These are phyloP conservation scores for Anisodus tanguticus DNA, from an alignment of 257 asterid species.

Conservation along the genomic window DNA sequence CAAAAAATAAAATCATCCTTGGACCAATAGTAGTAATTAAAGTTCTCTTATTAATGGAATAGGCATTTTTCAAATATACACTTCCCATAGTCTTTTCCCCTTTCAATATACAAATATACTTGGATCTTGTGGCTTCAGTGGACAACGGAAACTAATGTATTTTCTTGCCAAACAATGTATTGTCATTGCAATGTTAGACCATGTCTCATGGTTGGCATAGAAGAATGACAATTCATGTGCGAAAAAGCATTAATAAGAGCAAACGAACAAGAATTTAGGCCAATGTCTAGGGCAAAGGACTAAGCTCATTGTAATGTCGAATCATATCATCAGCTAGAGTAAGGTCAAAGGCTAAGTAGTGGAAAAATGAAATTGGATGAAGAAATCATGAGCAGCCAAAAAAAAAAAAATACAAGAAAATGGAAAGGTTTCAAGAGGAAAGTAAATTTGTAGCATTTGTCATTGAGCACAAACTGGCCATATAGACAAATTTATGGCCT, in stretches of 20 bases:
- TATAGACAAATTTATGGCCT: constrained; percentile 31
- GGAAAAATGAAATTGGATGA: background rate
- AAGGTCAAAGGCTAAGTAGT: constrained; percentile 26
- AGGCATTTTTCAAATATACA: background rate
- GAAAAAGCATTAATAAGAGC: background rate
- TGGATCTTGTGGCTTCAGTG: background rate
- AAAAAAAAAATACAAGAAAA: constrained; percentile 1
- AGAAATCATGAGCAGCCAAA: constrained; percentile 6
- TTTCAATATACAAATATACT: background rate
- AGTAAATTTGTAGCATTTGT: constrained; percentile 17
- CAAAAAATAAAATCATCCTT: background rate
- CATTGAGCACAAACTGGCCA: constrained; percentile 24
- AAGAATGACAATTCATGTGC: constrained; percentile 27
- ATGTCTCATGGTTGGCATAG: constrained; percentile 24
- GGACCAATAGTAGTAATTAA: background rate
- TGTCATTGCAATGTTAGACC: constrained; percentile 30
- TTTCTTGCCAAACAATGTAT: constrained; percentile 25
- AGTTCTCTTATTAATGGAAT: background rate
- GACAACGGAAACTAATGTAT: constrained; percentile 5
- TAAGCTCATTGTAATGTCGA: constrained; percentile 28
- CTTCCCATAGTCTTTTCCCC: background rate
- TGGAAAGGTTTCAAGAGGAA: constrained; percentile 4
- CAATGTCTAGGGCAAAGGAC: background rate
- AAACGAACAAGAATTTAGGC: constrained; percentile 26
- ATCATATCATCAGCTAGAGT: constrained; percentile 17